Evolutionary conservation across 257 asterid species (phyloP), one percentile per base, ranked within the genome.

Genomic region (Nicotiana noctiflora): DNA sequence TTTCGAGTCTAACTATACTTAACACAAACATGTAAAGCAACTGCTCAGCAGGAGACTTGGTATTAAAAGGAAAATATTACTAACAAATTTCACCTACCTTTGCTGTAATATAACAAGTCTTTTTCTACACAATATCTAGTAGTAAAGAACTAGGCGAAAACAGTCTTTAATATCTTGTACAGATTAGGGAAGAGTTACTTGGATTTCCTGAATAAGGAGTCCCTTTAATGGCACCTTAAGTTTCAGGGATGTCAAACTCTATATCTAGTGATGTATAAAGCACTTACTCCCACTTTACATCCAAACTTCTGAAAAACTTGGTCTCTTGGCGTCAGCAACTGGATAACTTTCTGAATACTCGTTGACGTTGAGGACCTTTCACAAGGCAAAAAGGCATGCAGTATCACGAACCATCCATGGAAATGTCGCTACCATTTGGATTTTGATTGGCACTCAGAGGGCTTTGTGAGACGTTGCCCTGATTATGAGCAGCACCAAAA

Each of bases 351-450:
- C 74, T 12, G 51, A 23, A 46, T 72, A 14, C 78, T 23, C 18
- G 77, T 72, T 46, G 37, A 72, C 6, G 78, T 72, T 72, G 60
- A 72, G 40, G 40, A 60, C 23, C 81, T 70, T 70, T 40, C 79
- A 63, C 76, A n/a, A 55, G 56, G 34, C 31, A 12, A 70, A 29
- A 70, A 40, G 53, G 13, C 14, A 15, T n/a, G 29, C n/a, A 44
- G 77, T 40, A 40, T 70, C 57, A 94, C 83, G 93, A 86, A 67
- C 97, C 94, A 27, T 85, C 97, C 99, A 95, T 95, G 77, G 91
- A 52, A 34, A 89, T 77, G 80, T 95, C 99, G 3, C 84, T 88
- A 65, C 79, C 87, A 67, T 82, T 80, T 31, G 88, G 79, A 57
- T 81, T 88, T 60, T 82, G 86, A 59, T 72, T 77, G 52, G 87